Evolutionary conservation across 441 rosid genomes (phyloP), one percentile per base, ranked within the genome.

Genomic region (Euphorbia celastroides): DNA sequence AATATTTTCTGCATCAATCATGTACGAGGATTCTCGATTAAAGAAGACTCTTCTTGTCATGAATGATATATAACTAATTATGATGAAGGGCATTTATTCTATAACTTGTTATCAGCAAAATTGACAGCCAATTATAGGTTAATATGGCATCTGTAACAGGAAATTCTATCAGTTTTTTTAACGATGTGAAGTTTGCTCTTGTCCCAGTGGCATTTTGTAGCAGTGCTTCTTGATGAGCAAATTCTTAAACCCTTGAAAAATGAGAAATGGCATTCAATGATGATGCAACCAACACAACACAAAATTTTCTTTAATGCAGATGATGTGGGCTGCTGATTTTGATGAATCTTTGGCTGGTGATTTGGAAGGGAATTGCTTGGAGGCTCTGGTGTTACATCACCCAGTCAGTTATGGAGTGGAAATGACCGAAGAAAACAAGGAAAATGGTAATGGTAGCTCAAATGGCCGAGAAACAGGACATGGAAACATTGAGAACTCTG

Each of bases 311-410:
- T n/a, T n/a, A n/a, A n/a, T n/a, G 72, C 83, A 92, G 98, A 93
- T 93, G 97, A 88, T 93, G 92, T 93, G 98, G 98, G 98, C 97
- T 75, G 96, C 96, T 75, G 98, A 90, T 78, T 92, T 79, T 75
- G 90, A 90, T 64, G 89, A 90, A 71, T 83, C 90, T 66, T 17
- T 76, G 36, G 74, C 76, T 48, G 77, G 72, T 81, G 72, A 77
- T 72, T 67, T 92, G 72, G 96, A 73, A 77, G 86, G 81, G 73
- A 81, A 83, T 68, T 92, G 97, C 77, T 78, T 85, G 68, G 88
- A 88, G 79, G 81, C 90, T 32, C 76, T 92, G 80, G 79, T 82
- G 73, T 67, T 92, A 70, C 84, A 83, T 66, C 75, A 83, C 71
- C 86, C 86, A 10, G 67, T 70, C 60, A 80, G 84, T 65, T 58